Evolutionary conservation across 768 basidiomycete genomes (phyloP).

Genomic region (Crepidotus variabilis): DNA sequence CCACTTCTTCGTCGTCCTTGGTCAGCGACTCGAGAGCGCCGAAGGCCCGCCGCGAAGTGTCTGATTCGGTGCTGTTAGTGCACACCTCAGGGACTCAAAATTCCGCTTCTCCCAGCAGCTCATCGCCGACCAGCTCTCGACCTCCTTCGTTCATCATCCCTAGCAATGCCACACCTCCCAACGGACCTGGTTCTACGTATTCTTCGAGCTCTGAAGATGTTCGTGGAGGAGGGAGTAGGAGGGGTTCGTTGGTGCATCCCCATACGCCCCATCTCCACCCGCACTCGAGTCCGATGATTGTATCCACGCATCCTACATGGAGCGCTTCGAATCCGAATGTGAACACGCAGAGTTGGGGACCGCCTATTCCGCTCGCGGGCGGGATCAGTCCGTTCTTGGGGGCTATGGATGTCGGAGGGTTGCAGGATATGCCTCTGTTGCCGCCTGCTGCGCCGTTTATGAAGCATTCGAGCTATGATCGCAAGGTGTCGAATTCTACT

Average conservation of each 20-base stretch:
- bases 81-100: no score
- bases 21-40: slow-evolving; percentile 26
- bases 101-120: background rate
- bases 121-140: slow-evolving; percentile 4
- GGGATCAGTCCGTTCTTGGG: background rate
- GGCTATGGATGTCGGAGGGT: background rate
- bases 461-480: slow-evolving; percentile 53
- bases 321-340: background rate
- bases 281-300: background rate
- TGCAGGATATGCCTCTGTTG: slow-evolving; percentile 46
- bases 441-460: slow-evolving; percentile 76
- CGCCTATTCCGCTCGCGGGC: slow-evolving; percentile 1
- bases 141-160: slow-evolving; percentile 2
- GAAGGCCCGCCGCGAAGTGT: background rate
- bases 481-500: slow-evolving; percentile 10
- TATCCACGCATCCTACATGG: background rate
- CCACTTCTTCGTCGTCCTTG: slow-evolving; percentile 34
- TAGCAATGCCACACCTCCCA: background rate
- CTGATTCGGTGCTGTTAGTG: background rate
- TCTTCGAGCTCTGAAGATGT: slow-evolving; percentile 36
- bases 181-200: slow-evolving; percentile 17
- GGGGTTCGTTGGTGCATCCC: slow-evolving; percentile 7
- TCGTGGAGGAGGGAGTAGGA: slow-evolving; percentile 36
- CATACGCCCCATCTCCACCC: background rate
- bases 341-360: background rate